Base-by-base conservation (phyloP, 2,329 filamentous ascomycete genomes). In the Didymella sp. region DNA sequence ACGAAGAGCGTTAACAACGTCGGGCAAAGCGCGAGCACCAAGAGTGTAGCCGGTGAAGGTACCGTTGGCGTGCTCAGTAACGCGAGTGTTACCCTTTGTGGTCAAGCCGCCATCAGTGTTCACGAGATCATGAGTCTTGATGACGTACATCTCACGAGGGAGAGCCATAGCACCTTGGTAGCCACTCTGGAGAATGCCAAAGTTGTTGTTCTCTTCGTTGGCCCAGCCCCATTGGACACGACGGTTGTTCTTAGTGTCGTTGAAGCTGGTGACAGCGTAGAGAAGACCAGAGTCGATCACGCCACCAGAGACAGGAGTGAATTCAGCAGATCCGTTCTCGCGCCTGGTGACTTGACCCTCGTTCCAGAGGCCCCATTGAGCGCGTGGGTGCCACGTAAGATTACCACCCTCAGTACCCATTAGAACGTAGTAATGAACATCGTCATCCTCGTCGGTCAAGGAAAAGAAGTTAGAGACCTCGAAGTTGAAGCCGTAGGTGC, bases 381-480 rank as follows among this genome's bases (percentile, higher is more conserved):
- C 56, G 33, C 73, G 73, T 27, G 70, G 66, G 31, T 76, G 72
- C 67, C 78, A 79, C 0, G 75, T 76, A 13, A 78, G 70, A 51
- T 81, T 80, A 21, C 77, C 78, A 25, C 79, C 79, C 56, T 81
- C 78, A 1, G 76, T 71, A 19, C 76, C 75, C 71, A 79, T 78
- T 49, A 78, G 74, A 24, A 74, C 70, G 58, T 78, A 81, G 69
- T 78, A 81, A 58, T 81, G 79, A 7, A 77, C 62, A 25, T 77
- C 71, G 7, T 78, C 78, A 54, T 78, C 75, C 31, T 76, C 72
- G 40, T 81, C 79, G 5, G 72, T 68, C 2, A 81, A 66, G 15
- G 76, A 76, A 68, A 80, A 81, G 70, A 81, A 80, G 55, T 79
- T 79, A 0, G 77, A 79, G 54, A 81, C 79, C 61, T 81, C 79